Conservation (phyloP, 805 yeast genomes). For the Schizosaccharomyces pombe region DNA sequence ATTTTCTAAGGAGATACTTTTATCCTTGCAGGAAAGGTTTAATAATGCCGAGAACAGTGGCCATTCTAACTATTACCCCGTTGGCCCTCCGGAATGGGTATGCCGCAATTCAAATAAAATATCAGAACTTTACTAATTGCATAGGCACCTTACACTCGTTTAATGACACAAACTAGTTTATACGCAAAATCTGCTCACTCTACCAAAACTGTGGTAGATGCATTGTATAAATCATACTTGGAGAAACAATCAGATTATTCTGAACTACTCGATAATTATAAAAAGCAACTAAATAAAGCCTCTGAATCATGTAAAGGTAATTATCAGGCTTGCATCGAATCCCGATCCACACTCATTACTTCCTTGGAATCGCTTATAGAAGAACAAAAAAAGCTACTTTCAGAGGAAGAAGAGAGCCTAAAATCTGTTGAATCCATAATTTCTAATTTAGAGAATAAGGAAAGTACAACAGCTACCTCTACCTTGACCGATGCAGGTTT, state of each 20-base stretch:
- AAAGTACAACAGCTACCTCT: too few species aligned
- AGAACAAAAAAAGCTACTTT: not conserved
- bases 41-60: not conserved
- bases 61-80: not conserved
- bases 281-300: not conserved
- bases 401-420: not conserved
- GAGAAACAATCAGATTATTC: not conserved
- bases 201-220: slow-evolving; percentile 1
- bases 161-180: too few species aligned
- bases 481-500: too few species aligned
- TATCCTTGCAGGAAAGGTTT: not conserved
- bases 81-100: not conserved
- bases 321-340: not conserved
- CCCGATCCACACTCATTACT: not conserved
- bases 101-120: too few species aligned
- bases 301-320: not conserved
- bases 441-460: too few species aligned
- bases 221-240: not conserved
- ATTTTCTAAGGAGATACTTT: slow-evolving; percentile 16
- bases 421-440: too few species aligned
- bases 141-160: too few species aligned
- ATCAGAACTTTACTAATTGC: too few species aligned
- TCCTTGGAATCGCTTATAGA: not conserved
- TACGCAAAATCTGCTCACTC: not conserved
- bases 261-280: not conserved